Conservation (phyloP, 2,329 filamentous ascomycete genomes). For the Ceratocystiopsis minuta region DNA sequence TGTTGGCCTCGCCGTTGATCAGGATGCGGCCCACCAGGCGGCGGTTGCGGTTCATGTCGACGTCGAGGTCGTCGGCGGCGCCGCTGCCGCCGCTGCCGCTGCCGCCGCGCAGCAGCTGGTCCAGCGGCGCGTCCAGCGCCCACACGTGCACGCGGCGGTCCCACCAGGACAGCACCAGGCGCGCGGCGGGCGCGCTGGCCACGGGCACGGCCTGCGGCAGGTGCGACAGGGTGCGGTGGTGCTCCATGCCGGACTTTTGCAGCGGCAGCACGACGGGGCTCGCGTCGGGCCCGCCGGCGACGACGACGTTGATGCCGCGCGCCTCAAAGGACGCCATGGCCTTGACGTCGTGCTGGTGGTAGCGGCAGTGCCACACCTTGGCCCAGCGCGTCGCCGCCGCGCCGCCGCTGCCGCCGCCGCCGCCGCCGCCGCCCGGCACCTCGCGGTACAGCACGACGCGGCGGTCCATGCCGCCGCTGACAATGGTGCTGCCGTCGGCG, state of each 20-base stretch:
- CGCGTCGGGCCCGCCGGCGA: constrained; percentile 83
- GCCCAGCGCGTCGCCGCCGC: constrained; percentile 49
- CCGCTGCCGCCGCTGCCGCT: constrained; percentile 19
- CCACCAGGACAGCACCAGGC: constrained; percentile 83
- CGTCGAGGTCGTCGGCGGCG: constrained; percentile 8
- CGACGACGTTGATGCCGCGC: constrained; percentile 63
- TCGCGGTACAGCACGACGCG: constrained; percentile 70
- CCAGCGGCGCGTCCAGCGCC: constrained; percentile 33
- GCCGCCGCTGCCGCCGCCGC: no score
- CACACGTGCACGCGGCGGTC: constrained; percentile 74
- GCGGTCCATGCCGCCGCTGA: constrained; percentile 85
- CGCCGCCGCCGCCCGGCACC: constrained; percentile 28
- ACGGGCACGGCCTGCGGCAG: constrained; percentile 65
- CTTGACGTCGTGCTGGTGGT: constrained; percentile 91
- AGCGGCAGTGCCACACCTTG: constrained; percentile 69
- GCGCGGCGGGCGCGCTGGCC: constrained; percentile 50
- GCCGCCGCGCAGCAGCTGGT: constrained; percentile 24
- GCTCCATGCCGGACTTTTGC: constrained; percentile 56
- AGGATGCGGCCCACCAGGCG: constrained; percentile 54
- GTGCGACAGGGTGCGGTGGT: constrained; percentile 65
- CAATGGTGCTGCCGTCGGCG: constrained; percentile 59
- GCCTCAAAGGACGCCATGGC: constrained; percentile 81
- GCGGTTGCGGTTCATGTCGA: constrained; percentile 28
- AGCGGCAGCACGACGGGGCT: constrained; percentile 69
- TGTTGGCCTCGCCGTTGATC: constrained; percentile 60